Conservation (phyloP, 352 stramenopile genomes). For the Salisapilia sapeloensis region DNA sequence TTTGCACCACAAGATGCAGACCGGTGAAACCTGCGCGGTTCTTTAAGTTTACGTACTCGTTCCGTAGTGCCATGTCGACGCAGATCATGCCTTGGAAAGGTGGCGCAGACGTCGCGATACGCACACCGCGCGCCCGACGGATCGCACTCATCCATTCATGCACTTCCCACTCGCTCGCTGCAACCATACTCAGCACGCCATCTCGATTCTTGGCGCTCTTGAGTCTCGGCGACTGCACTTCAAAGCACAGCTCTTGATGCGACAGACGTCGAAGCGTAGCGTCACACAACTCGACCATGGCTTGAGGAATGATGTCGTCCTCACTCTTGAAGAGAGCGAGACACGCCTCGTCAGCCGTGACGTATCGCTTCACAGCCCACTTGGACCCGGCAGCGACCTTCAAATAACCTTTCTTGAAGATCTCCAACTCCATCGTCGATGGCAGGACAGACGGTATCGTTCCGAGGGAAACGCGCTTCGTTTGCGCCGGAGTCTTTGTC, state of each 20-base stretch:
- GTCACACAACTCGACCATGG: slow-evolving; percentile 72
- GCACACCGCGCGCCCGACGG: slow-evolving; percentile 68
- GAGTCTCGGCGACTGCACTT: slow-evolving; percentile 66
- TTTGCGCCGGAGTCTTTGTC: slow-evolving; percentile 24
- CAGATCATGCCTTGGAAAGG: slow-evolving; percentile 83
- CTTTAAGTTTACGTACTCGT: slow-evolving; percentile 77
- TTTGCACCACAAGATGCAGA: slow-evolving; percentile 68
- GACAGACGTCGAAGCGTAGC: slow-evolving; percentile 67
- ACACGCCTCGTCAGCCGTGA: slow-evolving; percentile 74
- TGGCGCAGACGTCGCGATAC: slow-evolving; percentile 42
- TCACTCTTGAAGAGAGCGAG: slow-evolving; percentile 76
- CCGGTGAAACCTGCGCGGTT: slow-evolving; percentile 74
- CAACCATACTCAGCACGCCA: slow-evolving; percentile 70
- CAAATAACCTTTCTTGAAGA: slow-evolving; percentile 73
- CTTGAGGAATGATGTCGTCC: slow-evolving; percentile 71
- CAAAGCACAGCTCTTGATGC: slow-evolving; percentile 72
- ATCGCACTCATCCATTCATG: slow-evolving; percentile 81
- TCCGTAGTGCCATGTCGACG: slow-evolving; percentile 60
- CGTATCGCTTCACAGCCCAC: slow-evolving; percentile 75
- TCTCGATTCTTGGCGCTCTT: slow-evolving; percentile 74
- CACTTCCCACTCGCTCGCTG: slow-evolving; percentile 66
- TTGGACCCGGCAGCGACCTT: slow-evolving; percentile 69
- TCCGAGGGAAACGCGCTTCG: slow-evolving; percentile 9
- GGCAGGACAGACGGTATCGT: slow-evolving; percentile 37
- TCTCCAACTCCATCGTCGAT: slow-evolving; percentile 47